Conservation (phyloP, 2,329 filamentous ascomycete species). For the Penicillium sp. region DNA sequence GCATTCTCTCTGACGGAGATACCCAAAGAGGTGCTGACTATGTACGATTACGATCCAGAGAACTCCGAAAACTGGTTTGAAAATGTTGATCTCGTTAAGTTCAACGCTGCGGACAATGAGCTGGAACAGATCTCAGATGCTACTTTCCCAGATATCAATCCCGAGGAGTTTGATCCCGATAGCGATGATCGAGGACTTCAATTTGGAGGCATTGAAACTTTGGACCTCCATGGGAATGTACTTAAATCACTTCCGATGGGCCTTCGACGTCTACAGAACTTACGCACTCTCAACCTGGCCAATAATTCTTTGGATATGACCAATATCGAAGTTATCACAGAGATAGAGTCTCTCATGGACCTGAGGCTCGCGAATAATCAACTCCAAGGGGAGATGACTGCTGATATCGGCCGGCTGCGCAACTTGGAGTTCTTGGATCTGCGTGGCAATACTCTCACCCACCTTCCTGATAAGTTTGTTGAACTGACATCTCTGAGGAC, state of each 20-base stretch:
- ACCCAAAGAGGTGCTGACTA: conserved; percentile 76
- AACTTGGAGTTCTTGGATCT: conserved; percentile 78
- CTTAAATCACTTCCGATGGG: conserved; percentile 71
- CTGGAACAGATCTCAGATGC: conserved; percentile 67
- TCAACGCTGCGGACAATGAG: conserved; percentile 88
- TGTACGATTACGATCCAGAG: conserved; percentile 78
- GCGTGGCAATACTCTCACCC: conserved; percentile 71
- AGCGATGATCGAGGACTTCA: conserved; percentile 67
- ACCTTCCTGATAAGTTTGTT: conserved; percentile 64
- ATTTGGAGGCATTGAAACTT: conserved; percentile 73
- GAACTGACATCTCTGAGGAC: conserved; percentile 66
- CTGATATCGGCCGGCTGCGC: conserved; percentile 59
- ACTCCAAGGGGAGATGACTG: conserved; percentile 64
- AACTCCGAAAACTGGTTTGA: conserved; percentile 76
- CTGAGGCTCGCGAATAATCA: conserved; percentile 77
- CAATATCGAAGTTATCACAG: conserved; percentile 67
- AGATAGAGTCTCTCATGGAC: conserved; percentile 70
- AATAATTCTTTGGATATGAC: conserved; percentile 75
- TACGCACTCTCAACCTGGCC: conserved; percentile 80
- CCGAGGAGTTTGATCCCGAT: conserved; percentile 56
- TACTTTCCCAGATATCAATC: conserved; percentile 70
- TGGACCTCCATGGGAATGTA: conserved; percentile 84
- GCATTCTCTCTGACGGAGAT: conserved; percentile 76
- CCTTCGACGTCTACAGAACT: conserved; percentile 64
- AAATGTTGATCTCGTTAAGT: conserved; percentile 76